phyloP scores from a whole-genome alignment of 192 early-diverging fungal species.

The Backusella liffmaniae region DNA sequence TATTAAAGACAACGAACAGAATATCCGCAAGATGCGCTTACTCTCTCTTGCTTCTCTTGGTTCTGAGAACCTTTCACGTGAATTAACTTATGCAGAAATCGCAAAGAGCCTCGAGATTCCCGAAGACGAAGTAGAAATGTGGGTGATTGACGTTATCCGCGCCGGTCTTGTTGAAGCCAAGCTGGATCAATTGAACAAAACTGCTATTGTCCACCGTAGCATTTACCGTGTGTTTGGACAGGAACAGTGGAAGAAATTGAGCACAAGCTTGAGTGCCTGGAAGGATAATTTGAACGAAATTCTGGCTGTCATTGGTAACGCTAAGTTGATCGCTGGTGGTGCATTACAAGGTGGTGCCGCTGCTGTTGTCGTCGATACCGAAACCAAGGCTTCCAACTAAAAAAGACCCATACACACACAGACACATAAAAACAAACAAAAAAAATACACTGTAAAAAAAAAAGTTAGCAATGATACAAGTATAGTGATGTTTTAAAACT shows the following conservation, averaged over 20 bases:
- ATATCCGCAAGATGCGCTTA: slow-evolving; percentile 81
- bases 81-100: slow-evolving; percentile 74
- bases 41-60: slow-evolving; percentile 79
- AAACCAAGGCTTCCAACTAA: slow-evolving; percentile 12
- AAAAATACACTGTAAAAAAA: neutral
- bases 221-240: slow-evolving; percentile 82
- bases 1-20: slow-evolving; percentile 57
- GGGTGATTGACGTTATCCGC: slow-evolving; percentile 93
- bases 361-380: slow-evolving; percentile 15
- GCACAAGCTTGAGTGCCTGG: slow-evolving; percentile 71
- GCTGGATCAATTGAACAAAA: slow-evolving; percentile 88
- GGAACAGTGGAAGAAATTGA: slow-evolving; percentile 81
- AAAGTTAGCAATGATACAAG: neutral
- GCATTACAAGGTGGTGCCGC: slow-evolving; percentile 31
- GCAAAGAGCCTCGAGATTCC: slow-evolving; percentile 72
- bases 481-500: slow-evolving; percentile 4
- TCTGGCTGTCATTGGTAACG: slow-evolving; percentile 85
- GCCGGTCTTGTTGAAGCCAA: slow-evolving; percentile 91
- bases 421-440: neutral
- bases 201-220: slow-evolving; percentile 77
- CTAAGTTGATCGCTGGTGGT: slow-evolving; percentile 64
- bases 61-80: slow-evolving; percentile 62
- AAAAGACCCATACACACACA: neutral
- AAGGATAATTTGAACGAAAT: slow-evolving; percentile 75
- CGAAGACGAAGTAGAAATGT: slow-evolving; percentile 87